A percentile compares a stretch with the other conserved stretches of the same genome.
phyloP scores from a whole-genome alignment of 2,329 filamentous ascomycete species.

The Neurospora sp. region DNA sequence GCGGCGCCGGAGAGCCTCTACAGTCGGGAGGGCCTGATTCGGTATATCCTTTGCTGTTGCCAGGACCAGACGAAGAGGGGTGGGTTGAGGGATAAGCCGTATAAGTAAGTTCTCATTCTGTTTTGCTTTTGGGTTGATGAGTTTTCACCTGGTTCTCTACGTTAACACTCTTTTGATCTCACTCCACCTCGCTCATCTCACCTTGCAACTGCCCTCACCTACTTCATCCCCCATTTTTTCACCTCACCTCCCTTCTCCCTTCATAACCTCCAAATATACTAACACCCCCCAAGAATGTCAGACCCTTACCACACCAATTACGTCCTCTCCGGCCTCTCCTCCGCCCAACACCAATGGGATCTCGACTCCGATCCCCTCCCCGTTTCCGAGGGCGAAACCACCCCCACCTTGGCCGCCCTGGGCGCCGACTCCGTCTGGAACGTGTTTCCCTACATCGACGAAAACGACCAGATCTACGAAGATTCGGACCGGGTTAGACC shows the following conservation, averaged over 20 bases:
- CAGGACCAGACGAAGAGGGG: conserved; percentile 63
- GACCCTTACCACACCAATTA: conserved; percentile 94
- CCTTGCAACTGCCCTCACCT: too few species aligned
- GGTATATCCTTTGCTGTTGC: conserved; percentile 85
- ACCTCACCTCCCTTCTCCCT: neutral
- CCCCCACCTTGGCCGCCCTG: conserved; percentile 21
- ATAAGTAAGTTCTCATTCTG: conserved; percentile 51
- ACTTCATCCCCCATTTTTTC: too few species aligned
- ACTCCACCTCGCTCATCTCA: too few species aligned
- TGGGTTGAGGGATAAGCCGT: conserved; percentile 87
- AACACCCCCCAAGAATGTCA: conserved; percentile 42
- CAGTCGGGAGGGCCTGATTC: conserved; percentile 72
- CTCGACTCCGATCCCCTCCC: conserved; percentile 20
- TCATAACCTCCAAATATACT: neutral
- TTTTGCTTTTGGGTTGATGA: neutral
- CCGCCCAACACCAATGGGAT: conserved; percentile 61
- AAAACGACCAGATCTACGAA: conserved; percentile 55
- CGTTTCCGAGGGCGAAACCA: conserved; percentile 27
- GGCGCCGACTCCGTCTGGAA: conserved; percentile 26
- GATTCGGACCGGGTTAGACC: conserved; percentile 58
- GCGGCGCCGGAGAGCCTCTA: conserved; percentile 46
- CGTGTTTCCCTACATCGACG: conserved; percentile 37
- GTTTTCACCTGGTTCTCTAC: too few species aligned
- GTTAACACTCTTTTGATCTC: too few species aligned
- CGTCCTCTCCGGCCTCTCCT: conserved; percentile 75